Base-by-base conservation (phyloP, 306 rosid species). In the Adenanthera pavonina region DNA sequence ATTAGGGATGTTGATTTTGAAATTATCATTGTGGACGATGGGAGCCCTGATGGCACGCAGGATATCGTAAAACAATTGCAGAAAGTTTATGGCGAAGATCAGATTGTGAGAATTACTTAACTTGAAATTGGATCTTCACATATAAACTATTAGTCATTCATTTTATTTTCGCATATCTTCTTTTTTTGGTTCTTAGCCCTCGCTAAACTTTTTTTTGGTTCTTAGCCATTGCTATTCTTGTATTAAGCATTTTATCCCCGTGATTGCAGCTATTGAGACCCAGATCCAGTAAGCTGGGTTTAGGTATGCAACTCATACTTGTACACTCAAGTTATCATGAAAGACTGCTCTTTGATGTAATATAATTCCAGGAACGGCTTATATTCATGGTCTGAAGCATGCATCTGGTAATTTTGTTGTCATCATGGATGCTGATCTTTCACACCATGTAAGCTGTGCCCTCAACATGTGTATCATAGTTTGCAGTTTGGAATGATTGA, bases 41-140 rank as follows among this genome's bases (percentile, higher is more conserved):
- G 99, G 81, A 93, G 98, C 81, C 99, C 99, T 15, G 99, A 95
- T 82, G 98, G 99, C 74, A 95, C 99, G 78, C 99, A 95, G 77
- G 93, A 92, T 83, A 72, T 92, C 30, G 90, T 95, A 48, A 88
- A 87, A 79, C 97, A 95, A 76, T 89, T 95, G 89, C 99, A 93
- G 83, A 75, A 88, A 51, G 87, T 93, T 64, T 95, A 95, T 57
- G 97, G 99, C 54, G 91, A 93, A 83, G 94, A 95, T 87, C 91
- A 88, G 65, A 92, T 95, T 71, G 99, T 95, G 83, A 87, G 98
- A 48, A 35, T 13, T 76, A 47, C n/a, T 43, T 67, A 13, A 48
- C 65, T 74, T 77, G 16, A 35, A n/a, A 54, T 52, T 76, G 15
- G 44, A 60, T 70, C 72, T 49, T 65, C 53, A 80, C 69, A 47